Evolutionary conservation across 148 eudicot genomes (phyloP).

Genomic region (Fagopyrum esculentum): DNA sequence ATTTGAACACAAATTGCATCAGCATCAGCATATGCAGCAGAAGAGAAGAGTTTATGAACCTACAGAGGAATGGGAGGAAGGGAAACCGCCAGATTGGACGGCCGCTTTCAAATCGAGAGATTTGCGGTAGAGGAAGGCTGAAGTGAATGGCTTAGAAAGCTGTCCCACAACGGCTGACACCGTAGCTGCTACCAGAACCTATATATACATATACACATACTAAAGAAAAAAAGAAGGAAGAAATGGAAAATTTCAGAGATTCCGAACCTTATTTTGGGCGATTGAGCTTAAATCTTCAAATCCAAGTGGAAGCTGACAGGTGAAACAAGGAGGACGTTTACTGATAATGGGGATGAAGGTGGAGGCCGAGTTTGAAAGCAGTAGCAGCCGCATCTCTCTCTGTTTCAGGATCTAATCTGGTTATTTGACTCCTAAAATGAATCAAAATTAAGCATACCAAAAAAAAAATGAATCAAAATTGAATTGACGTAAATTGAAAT

Average conservation of each 20-base stretch:
- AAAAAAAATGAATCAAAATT: too few relatives aligned
- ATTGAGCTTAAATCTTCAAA: conserved; percentile 7
- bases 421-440: too few relatives aligned
- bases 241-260: not conserved
- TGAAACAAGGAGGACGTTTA: not conserved
- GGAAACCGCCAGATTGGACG: conserved; percentile 87
- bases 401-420: too few relatives aligned
- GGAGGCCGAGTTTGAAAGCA: not conserved
- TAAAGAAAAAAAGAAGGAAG: not conserved
- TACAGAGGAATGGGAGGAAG: conserved; percentile 95
- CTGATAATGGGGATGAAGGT: not conserved
- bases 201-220: not conserved
- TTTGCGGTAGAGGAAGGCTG: conserved; percentile 42
- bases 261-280: conserved; percentile 8
- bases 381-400: not conserved
- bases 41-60: conserved; percentile 3
- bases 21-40: not conserved
- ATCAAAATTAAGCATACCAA: too few relatives aligned
- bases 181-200: conserved; percentile 74
- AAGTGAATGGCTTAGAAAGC: conserved; percentile 64
- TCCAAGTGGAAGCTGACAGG: not conserved
- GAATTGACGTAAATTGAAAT: too few relatives aligned
- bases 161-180: conserved; percentile 69
- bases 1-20: not conserved
- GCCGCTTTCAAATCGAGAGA: conserved; percentile 40